Evolutionary conservation across 192 early-diverging fungal genomes (phyloP).

Genomic region (Coemansia javaensis): DNA sequence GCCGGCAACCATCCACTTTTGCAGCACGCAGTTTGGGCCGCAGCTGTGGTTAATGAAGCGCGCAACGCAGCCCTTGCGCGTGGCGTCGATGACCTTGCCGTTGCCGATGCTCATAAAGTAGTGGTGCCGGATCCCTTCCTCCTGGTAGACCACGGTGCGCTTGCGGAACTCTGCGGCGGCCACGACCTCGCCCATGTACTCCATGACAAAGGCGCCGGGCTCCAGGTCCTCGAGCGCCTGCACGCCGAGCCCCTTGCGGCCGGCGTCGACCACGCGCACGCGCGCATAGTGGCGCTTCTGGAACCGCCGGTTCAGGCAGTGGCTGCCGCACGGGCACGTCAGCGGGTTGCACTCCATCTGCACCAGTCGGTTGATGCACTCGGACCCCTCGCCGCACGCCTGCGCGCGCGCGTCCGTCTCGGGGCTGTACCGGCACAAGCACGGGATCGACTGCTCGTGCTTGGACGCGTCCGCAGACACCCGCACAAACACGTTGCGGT

Average conservation of each 20-base stretch:
- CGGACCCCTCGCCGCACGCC: slow-evolving; percentile 84
- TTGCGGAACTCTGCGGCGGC: slow-evolving; percentile 74
- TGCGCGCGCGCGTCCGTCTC: slow-evolving; percentile 54
- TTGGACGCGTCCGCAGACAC: slow-evolving; percentile 31
- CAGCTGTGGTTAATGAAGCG: slow-evolving; percentile 99
- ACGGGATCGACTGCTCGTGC: slow-evolving; percentile 44
- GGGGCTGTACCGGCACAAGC: slow-evolving; percentile 48
- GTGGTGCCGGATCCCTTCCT: slow-evolving; percentile 83
- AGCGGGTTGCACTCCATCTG: slow-evolving; percentile 89
- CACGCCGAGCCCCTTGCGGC: slow-evolving; percentile 93
- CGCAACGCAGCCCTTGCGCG: slow-evolving; percentile 83
- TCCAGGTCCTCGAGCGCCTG: slow-evolving; percentile 62
- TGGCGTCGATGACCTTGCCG: slow-evolving; percentile 96
- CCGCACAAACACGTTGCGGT: slow-evolving; percentile 43
- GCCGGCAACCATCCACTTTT: slow-evolving; percentile 95
- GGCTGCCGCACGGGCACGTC: slow-evolving; percentile 80
- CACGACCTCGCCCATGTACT: slow-evolving; percentile 97
- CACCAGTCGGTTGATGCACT: slow-evolving; percentile 90
- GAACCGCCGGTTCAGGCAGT: slow-evolving; percentile 90
- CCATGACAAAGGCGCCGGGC: slow-evolving; percentile 90
- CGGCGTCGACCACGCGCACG: slow-evolving; percentile 84
- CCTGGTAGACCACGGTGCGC: slow-evolving; percentile 74
- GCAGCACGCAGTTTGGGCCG: slow-evolving; percentile 87
- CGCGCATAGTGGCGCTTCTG: slow-evolving; percentile 78
- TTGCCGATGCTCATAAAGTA: slow-evolving; percentile 96